Evolutionary conservation across 2,329 filamentous ascomycete species (phyloP).

Genomic region (Beauveria sp.): DNA sequence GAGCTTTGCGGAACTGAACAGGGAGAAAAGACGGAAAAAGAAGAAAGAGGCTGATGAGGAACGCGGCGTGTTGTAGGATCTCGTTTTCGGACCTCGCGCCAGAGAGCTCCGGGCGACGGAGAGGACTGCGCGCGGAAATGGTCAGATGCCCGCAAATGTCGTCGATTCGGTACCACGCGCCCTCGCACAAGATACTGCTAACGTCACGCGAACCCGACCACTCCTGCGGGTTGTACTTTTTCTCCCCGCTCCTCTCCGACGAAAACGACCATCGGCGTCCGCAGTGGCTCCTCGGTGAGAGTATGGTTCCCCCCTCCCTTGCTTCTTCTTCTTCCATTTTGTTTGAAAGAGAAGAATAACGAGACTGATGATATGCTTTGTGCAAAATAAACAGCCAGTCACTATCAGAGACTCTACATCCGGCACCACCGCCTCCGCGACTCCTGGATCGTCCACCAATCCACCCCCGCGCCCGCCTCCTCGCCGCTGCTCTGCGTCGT

Average conservation of each 20-base stretch:
- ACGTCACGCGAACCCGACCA: slow-evolving; percentile 30
- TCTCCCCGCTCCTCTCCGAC: slow-evolving; percentile 27
- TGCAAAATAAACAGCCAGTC: slow-evolving; percentile 18
- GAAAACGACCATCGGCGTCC: slow-evolving; percentile 22
- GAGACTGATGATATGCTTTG: neutral
- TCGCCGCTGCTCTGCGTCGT: slow-evolving; percentile 36
- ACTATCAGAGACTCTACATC: slow-evolving; percentile 26
- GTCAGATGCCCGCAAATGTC: slow-evolving; percentile 34
- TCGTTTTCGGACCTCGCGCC: slow-evolving; percentile 14
- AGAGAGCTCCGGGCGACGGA: slow-evolving; percentile 14
- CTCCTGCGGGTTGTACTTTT: slow-evolving; percentile 28
- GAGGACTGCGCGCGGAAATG: slow-evolving; percentile 25
- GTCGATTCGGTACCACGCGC: slow-evolving; percentile 39
- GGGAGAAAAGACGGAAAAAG: neutral
- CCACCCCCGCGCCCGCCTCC: slow-evolving; percentile 32
- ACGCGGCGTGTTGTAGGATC: slow-evolving; percentile 4
- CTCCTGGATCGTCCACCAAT: slow-evolving; percentile 31
- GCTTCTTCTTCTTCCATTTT: neutral
- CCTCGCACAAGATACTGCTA: slow-evolving; percentile 34
- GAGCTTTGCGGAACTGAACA: neutral
- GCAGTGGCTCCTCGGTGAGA: slow-evolving; percentile 31
- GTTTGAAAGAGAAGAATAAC: neutral
- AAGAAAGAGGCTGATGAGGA: neutral
- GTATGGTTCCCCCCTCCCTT: slow-evolving; percentile 16
- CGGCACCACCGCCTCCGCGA: slow-evolving; percentile 19